A percentile compares a stretch with the other conserved stretches of the same genome.
Conservation (phyloP, 495 filamentous ascomycete genomes). For the Lepraria neglecta region DNA sequence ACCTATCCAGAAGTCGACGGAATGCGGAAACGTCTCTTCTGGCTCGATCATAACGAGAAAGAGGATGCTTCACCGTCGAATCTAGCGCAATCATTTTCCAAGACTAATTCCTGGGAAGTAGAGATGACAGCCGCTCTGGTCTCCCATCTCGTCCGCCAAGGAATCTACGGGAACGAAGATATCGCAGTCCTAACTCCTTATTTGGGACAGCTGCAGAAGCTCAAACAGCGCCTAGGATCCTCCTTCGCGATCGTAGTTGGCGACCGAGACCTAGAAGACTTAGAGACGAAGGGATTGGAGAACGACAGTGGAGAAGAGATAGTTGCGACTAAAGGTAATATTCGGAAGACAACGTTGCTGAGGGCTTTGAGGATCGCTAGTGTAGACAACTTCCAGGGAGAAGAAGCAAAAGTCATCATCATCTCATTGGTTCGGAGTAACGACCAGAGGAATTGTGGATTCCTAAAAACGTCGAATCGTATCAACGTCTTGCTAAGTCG, state of each 20-base stretch:
- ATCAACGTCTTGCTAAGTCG: conserved; percentile 75
- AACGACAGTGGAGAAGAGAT: conserved; percentile 24
- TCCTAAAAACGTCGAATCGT: conserved; percentile 68
- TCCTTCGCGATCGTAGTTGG: conserved; percentile 58
- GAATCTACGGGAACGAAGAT: conserved; percentile 55
- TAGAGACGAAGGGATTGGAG: conserved; percentile 47
- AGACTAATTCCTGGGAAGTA: conserved; percentile 63
- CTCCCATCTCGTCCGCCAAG: conserved; percentile 65
- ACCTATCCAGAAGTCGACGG: conserved; percentile 56
- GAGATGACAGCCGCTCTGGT: conserved; percentile 61
- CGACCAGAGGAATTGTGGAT: conserved; percentile 54
- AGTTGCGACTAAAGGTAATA: conserved; percentile 22
- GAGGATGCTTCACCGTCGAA: conserved; percentile 45
- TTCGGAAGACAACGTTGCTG: conserved; percentile 48
- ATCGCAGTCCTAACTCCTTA: conserved; percentile 80
- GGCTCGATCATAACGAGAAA: conserved; percentile 59
- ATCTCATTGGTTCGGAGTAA: conserved; percentile 78
- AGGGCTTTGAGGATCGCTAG: conserved; percentile 66
- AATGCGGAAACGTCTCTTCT: conserved; percentile 61
- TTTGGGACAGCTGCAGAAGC: conserved; percentile 60
- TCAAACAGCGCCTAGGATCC: conserved; percentile 45
- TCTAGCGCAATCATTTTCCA: conserved; percentile 36
- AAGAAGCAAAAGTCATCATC: conserved; percentile 73
- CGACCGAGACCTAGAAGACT: conserved; percentile 59
- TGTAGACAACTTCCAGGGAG: conserved; percentile 73